Percentiles rank a stretch among this genome's conserved stretches.
phyloP scores from a whole-genome alignment of 352 stramenopile genomes.

The Pythium guiyangense region DNA sequence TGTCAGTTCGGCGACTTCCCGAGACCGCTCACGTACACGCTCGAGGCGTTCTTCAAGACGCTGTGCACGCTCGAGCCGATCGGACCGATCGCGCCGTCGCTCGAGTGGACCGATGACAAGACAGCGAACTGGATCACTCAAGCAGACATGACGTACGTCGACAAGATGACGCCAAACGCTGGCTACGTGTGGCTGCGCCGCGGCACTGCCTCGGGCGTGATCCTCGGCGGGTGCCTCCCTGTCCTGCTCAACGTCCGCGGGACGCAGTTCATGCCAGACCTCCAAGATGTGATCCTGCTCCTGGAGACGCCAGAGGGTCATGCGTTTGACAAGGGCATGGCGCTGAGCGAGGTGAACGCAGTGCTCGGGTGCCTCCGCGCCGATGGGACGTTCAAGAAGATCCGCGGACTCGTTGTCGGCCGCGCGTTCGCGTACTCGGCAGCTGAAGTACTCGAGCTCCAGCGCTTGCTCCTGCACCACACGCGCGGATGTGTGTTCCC shows the following conservation, averaged over 20 bases:
- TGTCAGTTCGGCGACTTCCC: constrained; percentile 62
- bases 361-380: constrained; percentile 37
- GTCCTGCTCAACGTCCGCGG: constrained; percentile 51
- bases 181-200: constrained; percentile 39
- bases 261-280: constrained; percentile 38
- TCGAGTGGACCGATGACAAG: constrained; percentile 60
- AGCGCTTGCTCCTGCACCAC: constrained; percentile 47
- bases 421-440: constrained; percentile 38
- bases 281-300: constrained; percentile 38
- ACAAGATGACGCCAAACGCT: constrained; percentile 38
- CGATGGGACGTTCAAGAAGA: constrained; percentile 45
- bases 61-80: constrained; percentile 20
- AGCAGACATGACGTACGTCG: constrained; percentile 31
- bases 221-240: constrained; percentile 55
- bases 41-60: constrained; percentile 31
- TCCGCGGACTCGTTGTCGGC: constrained; percentile 47
- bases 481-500: constrained; percentile 40
- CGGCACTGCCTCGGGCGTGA: constrained; percentile 22
- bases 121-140: constrained; percentile 52
- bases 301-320: constrained; percentile 47
- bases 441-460: constrained; percentile 34
- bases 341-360: constrained; percentile 37
- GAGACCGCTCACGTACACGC: constrained; percentile 36
- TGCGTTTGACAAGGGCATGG: constrained; percentile 51
- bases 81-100: constrained; percentile 27